Conservation (phyloP, 208 protist species). For the Trypanosoma grayi region DNA sequence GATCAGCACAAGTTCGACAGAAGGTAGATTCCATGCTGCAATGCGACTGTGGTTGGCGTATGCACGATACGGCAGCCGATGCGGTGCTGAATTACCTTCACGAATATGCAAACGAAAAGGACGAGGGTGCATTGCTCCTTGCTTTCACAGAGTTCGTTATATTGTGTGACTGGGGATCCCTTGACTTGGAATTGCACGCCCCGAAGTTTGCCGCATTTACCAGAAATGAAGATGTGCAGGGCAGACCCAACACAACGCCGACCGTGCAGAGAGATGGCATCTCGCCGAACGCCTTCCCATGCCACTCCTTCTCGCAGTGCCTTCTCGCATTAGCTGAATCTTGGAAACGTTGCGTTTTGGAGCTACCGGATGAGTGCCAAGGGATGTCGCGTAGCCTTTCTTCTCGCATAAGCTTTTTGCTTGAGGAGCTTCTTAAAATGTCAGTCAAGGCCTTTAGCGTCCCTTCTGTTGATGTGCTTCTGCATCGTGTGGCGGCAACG, state of each 20-base stretch:
- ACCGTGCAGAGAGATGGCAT: neutral
- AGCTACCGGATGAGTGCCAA: neutral
- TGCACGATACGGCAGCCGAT: too few relatives aligned
- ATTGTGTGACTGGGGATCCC: conserved; percentile 23
- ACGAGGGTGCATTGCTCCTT: conserved; percentile 12
- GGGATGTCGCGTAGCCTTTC: conserved; percentile 3
- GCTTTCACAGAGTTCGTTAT: conserved; percentile 27
- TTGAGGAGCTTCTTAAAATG: conserved; percentile 20
- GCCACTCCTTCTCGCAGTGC: conserved; percentile 10
- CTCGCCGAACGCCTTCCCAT: neutral
- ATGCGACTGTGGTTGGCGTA: too few relatives aligned
- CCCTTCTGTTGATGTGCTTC: conserved; percentile 21
- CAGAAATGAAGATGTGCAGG: neutral
- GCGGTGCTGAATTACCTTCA: conserved; percentile 18
- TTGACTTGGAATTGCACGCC: conserved; percentile 7
- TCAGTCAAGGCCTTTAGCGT: conserved; percentile 9
- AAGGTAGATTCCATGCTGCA: too few relatives aligned
- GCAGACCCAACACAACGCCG: neutral
- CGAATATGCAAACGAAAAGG: conserved; percentile 19
- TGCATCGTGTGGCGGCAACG: conserved; percentile 1
- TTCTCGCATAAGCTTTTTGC: conserved; percentile 12
- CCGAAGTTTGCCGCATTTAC: neutral
- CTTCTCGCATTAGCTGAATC: conserved; percentile 7
- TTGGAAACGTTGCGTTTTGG: conserved; percentile 17
- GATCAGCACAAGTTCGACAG: neutral